Evolutionary conservation across 495 filamentous ascomycete genomes (phyloP).

Genomic region (Tuber aestivum): DNA sequence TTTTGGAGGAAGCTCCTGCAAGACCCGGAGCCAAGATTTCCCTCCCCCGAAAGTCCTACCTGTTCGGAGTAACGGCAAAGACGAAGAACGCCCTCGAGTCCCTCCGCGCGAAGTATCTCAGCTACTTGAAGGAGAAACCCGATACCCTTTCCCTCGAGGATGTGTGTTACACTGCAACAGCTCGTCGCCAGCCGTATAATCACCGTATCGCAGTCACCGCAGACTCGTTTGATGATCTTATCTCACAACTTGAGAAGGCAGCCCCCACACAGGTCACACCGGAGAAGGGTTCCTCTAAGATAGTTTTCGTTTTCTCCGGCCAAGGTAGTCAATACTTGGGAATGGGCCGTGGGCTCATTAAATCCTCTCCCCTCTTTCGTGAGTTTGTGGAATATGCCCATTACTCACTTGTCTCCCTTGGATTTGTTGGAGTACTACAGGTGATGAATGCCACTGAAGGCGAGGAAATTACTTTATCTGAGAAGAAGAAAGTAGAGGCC

Average conservation of each 20-base stretch:
- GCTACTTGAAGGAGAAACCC: slow-evolving; percentile 53
- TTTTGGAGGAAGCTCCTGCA: slow-evolving; percentile 55
- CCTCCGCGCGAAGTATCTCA: slow-evolving; percentile 50
- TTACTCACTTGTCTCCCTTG: slow-evolving; percentile 60
- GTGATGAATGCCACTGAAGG: slow-evolving; percentile 60
- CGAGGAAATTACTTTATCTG: slow-evolving; percentile 57
- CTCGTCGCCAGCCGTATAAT: slow-evolving; percentile 74
- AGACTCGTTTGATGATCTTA: slow-evolving; percentile 45
- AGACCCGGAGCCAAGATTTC: slow-evolving; percentile 42
- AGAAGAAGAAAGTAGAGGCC: slow-evolving; percentile 51
- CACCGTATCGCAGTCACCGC: slow-evolving; percentile 61
- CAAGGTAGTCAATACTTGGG: slow-evolving; percentile 61
- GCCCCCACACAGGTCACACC: slow-evolving; percentile 34
- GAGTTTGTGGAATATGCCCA: slow-evolving; percentile 64
- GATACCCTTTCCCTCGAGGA: slow-evolving; percentile 50
- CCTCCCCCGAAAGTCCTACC: slow-evolving; percentile 52
- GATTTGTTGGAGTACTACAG: slow-evolving; percentile 61
- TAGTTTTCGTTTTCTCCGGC: slow-evolving; percentile 66
- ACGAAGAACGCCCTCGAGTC: slow-evolving; percentile 53
- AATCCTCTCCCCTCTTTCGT: slow-evolving; percentile 60
- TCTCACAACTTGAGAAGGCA: slow-evolving; percentile 39
- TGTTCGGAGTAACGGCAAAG: slow-evolving; percentile 57
- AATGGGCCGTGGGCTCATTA: slow-evolving; percentile 68
- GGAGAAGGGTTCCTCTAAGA: slow-evolving; percentile 46
- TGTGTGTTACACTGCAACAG: slow-evolving; percentile 76